Percentiles rank a stretch among this genome's conserved stretches.
Evolutionary conservation across 192 early-diverging fungal genomes (phyloP).

Genomic region (Coemansia sp.): DNA sequence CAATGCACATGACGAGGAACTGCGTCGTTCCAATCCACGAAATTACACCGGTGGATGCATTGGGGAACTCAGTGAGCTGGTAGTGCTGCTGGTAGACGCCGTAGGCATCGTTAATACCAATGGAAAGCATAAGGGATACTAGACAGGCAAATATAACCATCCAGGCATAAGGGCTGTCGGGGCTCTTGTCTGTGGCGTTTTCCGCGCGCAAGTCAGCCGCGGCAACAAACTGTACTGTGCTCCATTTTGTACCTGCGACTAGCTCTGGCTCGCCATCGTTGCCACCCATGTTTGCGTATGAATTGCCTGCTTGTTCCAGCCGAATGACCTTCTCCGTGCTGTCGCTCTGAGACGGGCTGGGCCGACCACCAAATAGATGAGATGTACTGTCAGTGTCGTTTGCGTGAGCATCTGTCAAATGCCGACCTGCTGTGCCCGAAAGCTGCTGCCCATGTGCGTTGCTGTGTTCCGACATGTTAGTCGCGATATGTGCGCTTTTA

Average conservation of each 20-base stretch:
- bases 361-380: not conserved
- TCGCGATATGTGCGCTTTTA: not conserved
- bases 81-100: slow-evolving; percentile 54
- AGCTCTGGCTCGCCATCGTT: not conserved
- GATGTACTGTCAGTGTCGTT: not conserved
- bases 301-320: not conserved
- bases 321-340: not conserved
- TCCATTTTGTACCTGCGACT: not conserved
- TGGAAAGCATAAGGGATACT: slow-evolving; percentile 48
- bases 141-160: slow-evolving; percentile 43
- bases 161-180: slow-evolving; percentile 47
- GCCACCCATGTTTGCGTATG: not conserved
- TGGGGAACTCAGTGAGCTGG: slow-evolving; percentile 44
- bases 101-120: slow-evolving; percentile 53
- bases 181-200: slow-evolving; percentile 42
- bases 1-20: slow-evolving; percentile 42
- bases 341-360: slow-evolving; percentile 1
- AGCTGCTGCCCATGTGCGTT: not conserved
- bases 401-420: not conserved
- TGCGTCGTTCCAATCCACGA: slow-evolving; percentile 52
- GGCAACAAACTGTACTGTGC: slow-evolving; percentile 24
- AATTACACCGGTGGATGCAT: slow-evolving; percentile 35
- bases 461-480: not conserved
- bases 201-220: slow-evolving; percentile 39
- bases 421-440: not conserved